Evolutionary conservation across 2,329 filamentous ascomycete genomes (phyloP), one percentile per base, ranked within the genome.

Genomic region (Exophiala mesophila): DNA sequence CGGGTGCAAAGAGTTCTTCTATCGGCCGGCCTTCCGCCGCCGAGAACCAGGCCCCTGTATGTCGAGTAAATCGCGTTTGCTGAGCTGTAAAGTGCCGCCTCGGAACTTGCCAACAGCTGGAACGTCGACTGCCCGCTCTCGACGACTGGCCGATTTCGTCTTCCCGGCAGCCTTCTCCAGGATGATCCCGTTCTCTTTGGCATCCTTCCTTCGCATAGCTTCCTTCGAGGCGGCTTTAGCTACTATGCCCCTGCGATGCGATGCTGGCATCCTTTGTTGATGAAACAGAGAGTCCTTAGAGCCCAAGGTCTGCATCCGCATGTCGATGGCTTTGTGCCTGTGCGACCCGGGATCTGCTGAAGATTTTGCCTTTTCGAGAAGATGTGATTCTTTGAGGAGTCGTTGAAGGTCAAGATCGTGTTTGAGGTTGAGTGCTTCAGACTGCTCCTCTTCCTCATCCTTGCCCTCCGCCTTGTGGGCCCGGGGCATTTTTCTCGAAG

Each of bases 401-500:
- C 88, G 83, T 63, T 96, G 90, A 10, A 98, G 80, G 28, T 87
- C 89, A 40, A 95, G 80, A 63, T 97, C 92, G 63, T 96, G 89
- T 62, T 89, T 88, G 13, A 97, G 74, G 49, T 94, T 84, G 8
- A 69, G 63, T 17, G 71, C 63, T 59, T 83, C 80, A 13, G 73
- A 73, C 38, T 75, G 74, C 58, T 83, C 78, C 19, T 63, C 66
- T 45, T 73, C 65, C 20, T 71, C 61, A 51, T 61, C 65, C 13
- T 59, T 53, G 24, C 61, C 57, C 17, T 47, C 40, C 39, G 59
- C 45, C 13, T 40, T 33, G 21, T 20, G 31, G 2, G 36, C 23
- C 23, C 7, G 23, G 12, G 6, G 8, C 26, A 38, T 43, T 36
- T 32, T 38, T 18, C 10, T 39, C 21, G 38, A 30, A 24, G 18